phyloP scores from a whole-genome alignment of 225 moss, liverwort and hornwort species.

The Bryum argenteum region DNA sequence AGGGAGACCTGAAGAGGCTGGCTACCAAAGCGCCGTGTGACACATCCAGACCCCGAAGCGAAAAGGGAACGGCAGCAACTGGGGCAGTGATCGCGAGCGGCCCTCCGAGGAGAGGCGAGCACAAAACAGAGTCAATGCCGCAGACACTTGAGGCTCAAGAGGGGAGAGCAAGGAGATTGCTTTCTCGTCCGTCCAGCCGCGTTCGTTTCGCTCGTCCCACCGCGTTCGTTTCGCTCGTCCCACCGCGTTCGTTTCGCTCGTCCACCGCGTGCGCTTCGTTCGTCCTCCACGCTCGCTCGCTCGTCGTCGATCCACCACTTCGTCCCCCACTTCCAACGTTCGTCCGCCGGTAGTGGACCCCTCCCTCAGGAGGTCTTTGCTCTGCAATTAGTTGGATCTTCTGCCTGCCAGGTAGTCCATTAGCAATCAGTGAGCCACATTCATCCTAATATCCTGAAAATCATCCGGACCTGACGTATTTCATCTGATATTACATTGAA shows the following conservation, averaged over 20 bases:
- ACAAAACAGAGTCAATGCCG: background rate
- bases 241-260: too few relatives aligned
- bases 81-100: background rate
- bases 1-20: background rate
- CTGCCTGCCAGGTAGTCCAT: background rate
- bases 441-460: background rate
- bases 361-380: background rate
- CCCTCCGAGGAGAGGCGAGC: too few relatives aligned
- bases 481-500: background rate
- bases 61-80: background rate
- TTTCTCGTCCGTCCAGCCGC: background rate
- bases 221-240: too few relatives aligned
- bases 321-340: background rate
- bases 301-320: background rate
- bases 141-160: background rate
- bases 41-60: constrained; percentile 21
- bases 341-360: background rate
- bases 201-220: too few relatives aligned
- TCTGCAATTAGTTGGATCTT: background rate
- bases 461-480: background rate
- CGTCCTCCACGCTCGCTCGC: background rate
- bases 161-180: background rate
- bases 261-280: too few relatives aligned
- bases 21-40: constrained; percentile 9
- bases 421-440: background rate